These are phyloP conservation scores for Phaeodactylum tricornutum DNA, from an alignment of 108 stramenopile species.

Conservation along the genomic window DNA sequence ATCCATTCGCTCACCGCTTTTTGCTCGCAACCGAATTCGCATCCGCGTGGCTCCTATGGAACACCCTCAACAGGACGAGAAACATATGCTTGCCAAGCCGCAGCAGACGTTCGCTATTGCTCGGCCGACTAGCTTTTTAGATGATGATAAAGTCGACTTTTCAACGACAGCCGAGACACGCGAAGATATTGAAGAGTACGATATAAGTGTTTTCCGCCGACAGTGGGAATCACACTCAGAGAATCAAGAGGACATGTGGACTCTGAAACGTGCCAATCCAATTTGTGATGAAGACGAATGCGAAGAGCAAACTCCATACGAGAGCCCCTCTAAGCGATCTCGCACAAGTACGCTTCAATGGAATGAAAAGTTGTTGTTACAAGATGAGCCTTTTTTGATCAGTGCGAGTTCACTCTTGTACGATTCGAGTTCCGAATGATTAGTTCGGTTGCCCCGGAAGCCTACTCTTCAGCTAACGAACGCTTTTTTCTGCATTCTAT, in stretches of 20 bases:
- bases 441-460: too few relatives aligned
- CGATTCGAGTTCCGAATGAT: too few relatives aligned
- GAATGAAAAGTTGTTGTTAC: not conserved
- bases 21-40: not conserved
- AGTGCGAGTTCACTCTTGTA: too few relatives aligned
- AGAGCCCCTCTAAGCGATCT: conserved; percentile 3
- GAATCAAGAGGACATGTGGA: conserved; percentile 7
- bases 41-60: not conserved
- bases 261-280: conserved; percentile 14
- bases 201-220: not conserved
- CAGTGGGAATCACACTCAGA: not conserved
- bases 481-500: too few relatives aligned
- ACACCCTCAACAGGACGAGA: not conserved
- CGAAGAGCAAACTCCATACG: conserved; percentile 3
- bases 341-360: not conserved
- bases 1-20: not conserved
- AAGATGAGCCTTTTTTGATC: too few relatives aligned
- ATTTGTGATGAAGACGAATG: conserved; percentile 8
- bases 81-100: not conserved
- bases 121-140: not conserved
- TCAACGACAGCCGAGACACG: not conserved
- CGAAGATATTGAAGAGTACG: too few relatives aligned
- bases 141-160: not conserved
- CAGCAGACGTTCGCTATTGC: not conserved
- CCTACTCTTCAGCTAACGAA: too few relatives aligned